Percentiles rank a stretch among this genome's conserved stretches.
These are phyloP conservation scores for Reutealis trisperma DNA, from an alignment of 345 rosid species.

Conservation along the genomic window DNA sequence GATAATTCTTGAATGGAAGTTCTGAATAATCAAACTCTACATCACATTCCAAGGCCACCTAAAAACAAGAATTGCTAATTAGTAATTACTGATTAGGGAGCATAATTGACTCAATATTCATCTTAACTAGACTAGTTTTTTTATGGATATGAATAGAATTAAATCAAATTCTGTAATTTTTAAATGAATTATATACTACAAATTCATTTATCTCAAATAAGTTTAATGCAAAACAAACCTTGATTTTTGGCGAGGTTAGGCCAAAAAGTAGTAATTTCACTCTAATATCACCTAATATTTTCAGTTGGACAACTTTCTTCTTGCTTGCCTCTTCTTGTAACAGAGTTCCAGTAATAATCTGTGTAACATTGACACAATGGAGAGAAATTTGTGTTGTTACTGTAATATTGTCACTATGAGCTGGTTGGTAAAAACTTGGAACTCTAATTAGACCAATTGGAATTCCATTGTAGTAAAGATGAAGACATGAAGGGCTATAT, in stretches of 20 bases:
- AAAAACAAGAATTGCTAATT: neutral
- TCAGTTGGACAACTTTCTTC: constrained; percentile 21
- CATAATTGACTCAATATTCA: neutral
- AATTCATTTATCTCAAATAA: neutral
- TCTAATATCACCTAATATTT: constrained; percentile 26
- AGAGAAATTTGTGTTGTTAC: constrained; percentile 25
- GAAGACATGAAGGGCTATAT: constrained; percentile 32
- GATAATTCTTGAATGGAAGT: constrained; percentile 28
- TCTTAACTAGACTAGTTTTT: neutral
- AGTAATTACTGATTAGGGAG: neutral
- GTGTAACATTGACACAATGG: constrained; percentile 25
- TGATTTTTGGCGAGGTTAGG: constrained; percentile 34
- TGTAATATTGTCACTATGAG: constrained; percentile 30
- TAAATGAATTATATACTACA: no score
- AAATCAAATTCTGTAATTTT: no score
- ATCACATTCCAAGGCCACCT: constrained; percentile 40
- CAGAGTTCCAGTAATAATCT: constrained; percentile 3
- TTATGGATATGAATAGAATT: no score
- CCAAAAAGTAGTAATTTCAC: constrained; percentile 21
- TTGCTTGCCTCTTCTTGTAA: constrained; percentile 9
- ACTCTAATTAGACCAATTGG: constrained; percentile 29
- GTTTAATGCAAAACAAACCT: constrained; percentile 18
- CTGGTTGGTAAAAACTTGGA: constrained; percentile 37
- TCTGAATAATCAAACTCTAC: constrained; percentile 14
- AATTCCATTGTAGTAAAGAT: constrained; percentile 27